Evolutionary conservation across 2,329 filamentous ascomycete genomes (phyloP).

Genomic region (Nannizziopsis barbatae): DNA sequence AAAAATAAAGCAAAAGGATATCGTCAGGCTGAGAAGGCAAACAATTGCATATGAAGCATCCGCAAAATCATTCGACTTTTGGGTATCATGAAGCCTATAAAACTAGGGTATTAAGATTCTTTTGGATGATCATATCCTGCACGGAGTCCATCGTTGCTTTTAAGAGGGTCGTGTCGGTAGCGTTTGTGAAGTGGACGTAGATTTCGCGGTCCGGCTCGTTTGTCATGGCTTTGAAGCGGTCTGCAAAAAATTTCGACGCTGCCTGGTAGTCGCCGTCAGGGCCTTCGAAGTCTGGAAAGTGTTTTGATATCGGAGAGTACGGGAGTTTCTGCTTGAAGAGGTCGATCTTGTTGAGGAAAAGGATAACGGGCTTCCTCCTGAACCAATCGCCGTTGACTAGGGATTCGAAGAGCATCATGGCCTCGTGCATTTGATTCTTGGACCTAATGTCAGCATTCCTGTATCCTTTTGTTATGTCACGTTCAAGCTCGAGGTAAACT

Average conservation of each 20-base stretch:
- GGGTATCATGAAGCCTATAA: slow-evolving; percentile 36
- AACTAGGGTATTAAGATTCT: slow-evolving; percentile 69
- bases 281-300: slow-evolving; percentile 70
- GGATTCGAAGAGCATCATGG: slow-evolving; percentile 75
- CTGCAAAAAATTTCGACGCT: slow-evolving; percentile 68
- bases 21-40: neutral
- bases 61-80: neutral
- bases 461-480: neutral
- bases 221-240: slow-evolving; percentile 68
- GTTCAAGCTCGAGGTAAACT: slow-evolving; percentile 30
- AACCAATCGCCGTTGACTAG: slow-evolving; percentile 83
- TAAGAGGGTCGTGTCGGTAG: slow-evolving; percentile 59
- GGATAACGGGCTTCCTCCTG: slow-evolving; percentile 65
- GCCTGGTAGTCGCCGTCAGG: slow-evolving; percentile 60
- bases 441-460: slow-evolving; percentile 13
- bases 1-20: neutral
- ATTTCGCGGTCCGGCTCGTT: slow-evolving; percentile 48
- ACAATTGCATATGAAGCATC: neutral
- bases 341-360: slow-evolving; percentile 83
- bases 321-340: slow-evolving; percentile 67
- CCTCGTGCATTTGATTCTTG: slow-evolving; percentile 85
- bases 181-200: slow-evolving; percentile 50
- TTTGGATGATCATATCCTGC: slow-evolving; percentile 79
- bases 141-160: slow-evolving; percentile 81
- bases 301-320: slow-evolving; percentile 58